phyloP scores from a whole-genome alignment of 352 stramenopile genomes.

The Phytophthora niederhauseri region DNA sequence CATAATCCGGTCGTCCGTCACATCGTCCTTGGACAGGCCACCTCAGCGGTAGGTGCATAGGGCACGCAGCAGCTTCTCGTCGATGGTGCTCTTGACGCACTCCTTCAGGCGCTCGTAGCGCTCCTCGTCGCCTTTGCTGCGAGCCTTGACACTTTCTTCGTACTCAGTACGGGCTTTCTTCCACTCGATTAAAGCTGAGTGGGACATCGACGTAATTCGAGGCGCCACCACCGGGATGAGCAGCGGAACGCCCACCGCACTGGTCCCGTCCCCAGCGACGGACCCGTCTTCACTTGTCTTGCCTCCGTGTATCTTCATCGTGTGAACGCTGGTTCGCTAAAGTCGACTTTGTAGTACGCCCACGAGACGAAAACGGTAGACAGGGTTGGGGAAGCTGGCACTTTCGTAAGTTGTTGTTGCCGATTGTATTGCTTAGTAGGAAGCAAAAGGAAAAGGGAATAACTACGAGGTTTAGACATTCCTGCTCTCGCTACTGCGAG shows the following conservation, averaged over 20 bases:
- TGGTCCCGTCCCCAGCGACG: background rate
- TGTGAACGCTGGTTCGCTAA: conserved; percentile 23
- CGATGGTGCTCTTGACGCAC: background rate
- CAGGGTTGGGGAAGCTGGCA: conserved; percentile 24
- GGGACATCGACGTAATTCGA: conserved; percentile 7
- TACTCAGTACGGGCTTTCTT: conserved; percentile 10
- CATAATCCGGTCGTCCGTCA: background rate
- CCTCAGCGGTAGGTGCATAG: background rate
- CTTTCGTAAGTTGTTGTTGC: conserved; percentile 17
- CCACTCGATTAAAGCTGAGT: conserved; percentile 13
- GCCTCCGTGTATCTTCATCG: conserved; percentile 12
- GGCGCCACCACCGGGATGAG: conserved; percentile 20
- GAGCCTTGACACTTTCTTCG: conserved; percentile 12
- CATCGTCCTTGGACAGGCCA: background rate
- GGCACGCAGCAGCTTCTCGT: background rate
- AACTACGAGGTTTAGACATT: background rate
- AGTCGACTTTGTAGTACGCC: conserved; percentile 30
- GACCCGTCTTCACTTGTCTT: background rate
- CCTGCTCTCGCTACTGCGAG: background rate
- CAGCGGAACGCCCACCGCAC: conserved; percentile 7
- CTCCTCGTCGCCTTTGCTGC: conserved; percentile 9
- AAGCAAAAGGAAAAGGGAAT: conserved; percentile 8
- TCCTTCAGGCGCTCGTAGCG: background rate
- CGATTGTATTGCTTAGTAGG: conserved; percentile 8
- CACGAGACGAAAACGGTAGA: conserved; percentile 17